A percentile compares a stretch with the other conserved stretches of the same genome.
Conservation (phyloP, 2,329 filamentous ascomycete genomes). For the Fusarium oxysporum region DNA sequence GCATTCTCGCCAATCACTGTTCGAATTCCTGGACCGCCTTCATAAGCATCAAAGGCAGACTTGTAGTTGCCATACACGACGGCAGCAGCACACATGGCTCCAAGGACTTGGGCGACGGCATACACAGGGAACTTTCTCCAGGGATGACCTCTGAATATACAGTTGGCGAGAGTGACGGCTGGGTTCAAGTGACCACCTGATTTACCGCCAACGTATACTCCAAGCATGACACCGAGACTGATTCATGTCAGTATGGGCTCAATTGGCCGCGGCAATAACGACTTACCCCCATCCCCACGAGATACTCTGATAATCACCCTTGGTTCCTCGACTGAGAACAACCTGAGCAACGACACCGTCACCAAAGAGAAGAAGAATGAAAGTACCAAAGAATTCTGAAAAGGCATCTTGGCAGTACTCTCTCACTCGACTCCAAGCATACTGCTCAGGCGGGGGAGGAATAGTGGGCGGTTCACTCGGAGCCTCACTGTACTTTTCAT, state of each 20-base stretch:
- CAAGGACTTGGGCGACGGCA: conserved; percentile 72
- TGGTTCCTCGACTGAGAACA: conserved; percentile 62
- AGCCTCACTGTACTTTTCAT: conserved; percentile 40
- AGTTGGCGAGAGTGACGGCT: conserved; percentile 77
- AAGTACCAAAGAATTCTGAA: conserved; percentile 75
- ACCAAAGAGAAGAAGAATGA: conserved; percentile 76
- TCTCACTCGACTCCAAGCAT: conserved; percentile 65
- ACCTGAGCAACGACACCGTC: conserved; percentile 79
- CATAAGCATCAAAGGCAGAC: conserved; percentile 72
- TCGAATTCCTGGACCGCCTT: conserved; percentile 69
- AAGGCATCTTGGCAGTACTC: conserved; percentile 67
- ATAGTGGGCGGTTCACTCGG: conserved; percentile 28
- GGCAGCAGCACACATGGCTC: conserved; percentile 71
- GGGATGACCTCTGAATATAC: conserved; percentile 74
- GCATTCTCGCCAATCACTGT: conserved; percentile 70
- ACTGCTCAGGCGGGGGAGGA: conserved; percentile 40
- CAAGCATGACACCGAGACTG: conserved; percentile 74
- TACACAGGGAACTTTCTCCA: conserved; percentile 79
- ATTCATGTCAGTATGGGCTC: background rate
- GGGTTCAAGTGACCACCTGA: conserved; percentile 77
- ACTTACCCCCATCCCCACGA: conserved; percentile 63
- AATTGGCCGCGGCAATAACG: background rate
- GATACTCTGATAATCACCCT: conserved; percentile 63
- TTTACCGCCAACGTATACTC: conserved; percentile 73
- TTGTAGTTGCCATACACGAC: conserved; percentile 73